Evolutionary conservation across 805 yeast species (phyloP).

Genomic region (Cyberlindnera subsufficiens): DNA sequence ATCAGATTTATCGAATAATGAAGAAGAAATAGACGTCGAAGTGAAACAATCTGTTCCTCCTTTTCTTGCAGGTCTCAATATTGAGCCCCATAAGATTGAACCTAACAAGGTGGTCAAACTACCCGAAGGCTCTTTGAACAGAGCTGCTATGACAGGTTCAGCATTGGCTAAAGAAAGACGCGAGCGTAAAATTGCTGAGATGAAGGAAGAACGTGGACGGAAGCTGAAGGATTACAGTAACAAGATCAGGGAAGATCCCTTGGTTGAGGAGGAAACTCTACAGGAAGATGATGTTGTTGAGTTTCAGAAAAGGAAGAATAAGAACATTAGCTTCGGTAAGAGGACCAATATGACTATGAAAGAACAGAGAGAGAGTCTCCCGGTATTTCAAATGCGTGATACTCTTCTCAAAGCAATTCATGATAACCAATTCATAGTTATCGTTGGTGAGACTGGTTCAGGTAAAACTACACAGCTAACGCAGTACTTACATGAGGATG

Average conservation of each 20-base stretch:
- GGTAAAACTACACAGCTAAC: conserved; percentile 94
- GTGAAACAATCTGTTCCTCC: conserved; percentile 63
- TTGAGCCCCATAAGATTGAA: conserved; percentile 28
- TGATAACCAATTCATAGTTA: conserved; percentile 62
- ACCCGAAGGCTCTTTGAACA: conserved; percentile 72
- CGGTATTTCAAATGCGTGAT: conserved; percentile 61
- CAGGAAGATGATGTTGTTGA: conserved; percentile 21
- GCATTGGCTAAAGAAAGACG: conserved; percentile 56
- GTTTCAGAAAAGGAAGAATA: conserved; percentile 23
- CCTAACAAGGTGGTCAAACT: conserved; percentile 58
- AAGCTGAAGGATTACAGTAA: conserved; percentile 34
- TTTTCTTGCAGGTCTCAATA: conserved; percentile 56
- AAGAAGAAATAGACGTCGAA: conserved; percentile 63
- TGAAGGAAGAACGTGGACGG: conserved; percentile 51
- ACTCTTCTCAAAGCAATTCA: conserved; percentile 54
- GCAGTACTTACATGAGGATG: conserved; percentile 84
- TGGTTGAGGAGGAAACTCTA: conserved; percentile 8
- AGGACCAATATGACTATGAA: conserved; percentile 35
- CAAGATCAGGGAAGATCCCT: conserved; percentile 29
- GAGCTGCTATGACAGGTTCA: conserved; percentile 77
- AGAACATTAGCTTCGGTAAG: conserved; percentile 30
- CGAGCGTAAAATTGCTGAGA: conserved; percentile 48
- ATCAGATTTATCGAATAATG: conserved; percentile 17
- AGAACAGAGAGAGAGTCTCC: conserved; percentile 60
- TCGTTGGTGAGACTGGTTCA: conserved; percentile 86